Base-by-base conservation (phyloP, 306 rosid genomes). In the Begonia loranthoides region DNA sequence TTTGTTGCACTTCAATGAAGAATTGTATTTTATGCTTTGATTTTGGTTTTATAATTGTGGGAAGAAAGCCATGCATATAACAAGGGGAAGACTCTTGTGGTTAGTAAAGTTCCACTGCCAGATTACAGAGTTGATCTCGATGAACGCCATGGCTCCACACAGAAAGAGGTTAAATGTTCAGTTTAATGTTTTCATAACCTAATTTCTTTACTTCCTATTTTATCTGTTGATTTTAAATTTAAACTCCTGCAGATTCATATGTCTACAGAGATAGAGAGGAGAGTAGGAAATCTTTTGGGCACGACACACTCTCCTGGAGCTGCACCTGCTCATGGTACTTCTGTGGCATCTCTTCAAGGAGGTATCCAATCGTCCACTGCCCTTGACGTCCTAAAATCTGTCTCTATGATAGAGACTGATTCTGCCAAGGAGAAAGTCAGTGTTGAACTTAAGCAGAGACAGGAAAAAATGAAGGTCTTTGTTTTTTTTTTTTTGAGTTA, bases 101-200 rank as follows among this genome's bases (percentile, higher is more conserved):
- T 89, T 51, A 89, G 97, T 86, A 89, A 82, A 74, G 83, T 80
- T 62, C 95, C 85, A 9, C 65, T 89, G 75, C 97, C 95, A 28
- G 94, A 89, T 74, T 89, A 85, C 66, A 83, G 95, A 55, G 97
- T 95, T 34, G 97, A 89, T 73, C 97, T 89, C 51, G 97, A 89
- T 66, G 97, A 85, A 47, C 81, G 72, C 17, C 94, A 89, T 76
- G 97, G 97, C 50, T 85, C 90, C 66, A 75, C 95, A 22, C 95
- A 82, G 66, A 79, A 82, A 55, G 94, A 85, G 94, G 97, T 85
- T 45, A 45, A 56, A 43, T 64, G 45, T 59, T 41, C 24, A 49
- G 50, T 66, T 41, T 56, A 24, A 22, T 13, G 41, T 28, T 41
- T 49, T 58, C 39, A 13, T 51, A 34, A 49, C 54, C 54, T 45